Evolutionary conservation across 176 grass and related monocot species (phyloP).

Genomic region (Zea luxurians): DNA sequence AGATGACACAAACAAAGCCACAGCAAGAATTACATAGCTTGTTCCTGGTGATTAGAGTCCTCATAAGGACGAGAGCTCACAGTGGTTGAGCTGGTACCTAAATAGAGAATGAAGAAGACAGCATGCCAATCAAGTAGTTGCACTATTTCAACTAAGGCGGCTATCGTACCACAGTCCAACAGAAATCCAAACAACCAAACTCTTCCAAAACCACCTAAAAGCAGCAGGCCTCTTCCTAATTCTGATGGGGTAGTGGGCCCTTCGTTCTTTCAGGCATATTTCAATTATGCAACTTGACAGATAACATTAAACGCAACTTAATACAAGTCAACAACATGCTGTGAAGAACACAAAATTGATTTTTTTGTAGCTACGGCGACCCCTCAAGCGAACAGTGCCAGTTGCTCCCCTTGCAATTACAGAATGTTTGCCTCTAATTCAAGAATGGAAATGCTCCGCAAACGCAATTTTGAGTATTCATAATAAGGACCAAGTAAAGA

Average conservation of each 20-base stretch:
- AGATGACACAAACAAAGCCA: no score
- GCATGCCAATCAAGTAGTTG: conserved; percentile 14
- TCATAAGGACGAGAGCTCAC: not conserved
- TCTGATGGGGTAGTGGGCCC: not conserved
- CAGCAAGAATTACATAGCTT: no score
- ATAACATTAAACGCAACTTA: conserved; percentile 24
- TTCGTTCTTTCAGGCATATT: not conserved
- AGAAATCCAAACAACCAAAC: conserved; percentile 7
- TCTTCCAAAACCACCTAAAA: conserved; percentile 31
- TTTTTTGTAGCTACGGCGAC: conserved; percentile 26
- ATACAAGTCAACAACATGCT: conserved; percentile 19
- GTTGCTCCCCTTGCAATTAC: not conserved
- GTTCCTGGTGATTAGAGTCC: no score
- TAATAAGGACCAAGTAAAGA: not conserved
- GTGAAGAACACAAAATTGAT: not conserved
- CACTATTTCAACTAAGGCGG: conserved; percentile 14
- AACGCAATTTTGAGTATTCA: not conserved
- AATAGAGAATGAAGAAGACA: conserved; percentile 31
- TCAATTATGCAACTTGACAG: conserved; percentile 36
- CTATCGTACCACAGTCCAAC: conserved; percentile 12
- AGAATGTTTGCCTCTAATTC: conserved; percentile 6
- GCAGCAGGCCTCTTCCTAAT: not conserved
- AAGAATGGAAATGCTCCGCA: conserved; percentile 11
- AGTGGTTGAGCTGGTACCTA: conserved; percentile 32
- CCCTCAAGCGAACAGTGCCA: not conserved